These are phyloP conservation scores for Pachysandra terminalis DNA, from an alignment of 164 flowering plant genomes.

Conservation along the genomic window DNA sequence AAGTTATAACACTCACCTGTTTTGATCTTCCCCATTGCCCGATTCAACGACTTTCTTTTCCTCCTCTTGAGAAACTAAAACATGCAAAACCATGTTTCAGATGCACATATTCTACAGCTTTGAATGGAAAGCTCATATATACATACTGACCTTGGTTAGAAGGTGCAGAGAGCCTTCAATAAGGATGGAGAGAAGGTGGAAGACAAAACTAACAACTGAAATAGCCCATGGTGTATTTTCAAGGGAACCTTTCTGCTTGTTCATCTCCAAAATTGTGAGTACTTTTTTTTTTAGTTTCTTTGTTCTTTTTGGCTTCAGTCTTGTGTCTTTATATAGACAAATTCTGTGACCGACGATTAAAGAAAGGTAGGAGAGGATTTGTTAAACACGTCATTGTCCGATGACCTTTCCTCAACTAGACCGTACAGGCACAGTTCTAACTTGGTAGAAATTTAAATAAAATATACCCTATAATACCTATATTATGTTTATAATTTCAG, in stretches of 20 bases:
- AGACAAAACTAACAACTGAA: slow-evolving; percentile 44
- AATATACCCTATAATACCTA: no score
- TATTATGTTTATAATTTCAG: no score
- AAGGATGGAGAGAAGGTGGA: slow-evolving; percentile 36
- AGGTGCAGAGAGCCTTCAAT: slow-evolving; percentile 46
- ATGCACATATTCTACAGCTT: no score
- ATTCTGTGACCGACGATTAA: not conserved
- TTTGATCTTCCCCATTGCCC: slow-evolving; percentile 61
- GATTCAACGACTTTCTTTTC: slow-evolving; percentile 41
- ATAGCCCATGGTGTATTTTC: slow-evolving; percentile 66
- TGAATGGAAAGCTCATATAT: not conserved
- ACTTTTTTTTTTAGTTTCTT: not conserved
- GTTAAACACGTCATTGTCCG: not conserved
- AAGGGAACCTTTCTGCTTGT: slow-evolving; percentile 17
- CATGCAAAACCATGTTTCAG: not conserved
- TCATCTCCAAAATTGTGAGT: not conserved
- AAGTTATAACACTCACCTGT: slow-evolving; percentile 30
- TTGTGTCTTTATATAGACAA: not conserved
- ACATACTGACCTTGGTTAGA: slow-evolving; percentile 33
- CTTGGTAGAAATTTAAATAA: not conserved
- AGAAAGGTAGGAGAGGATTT: not conserved
- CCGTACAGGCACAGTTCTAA: not conserved
- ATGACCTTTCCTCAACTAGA: not conserved
- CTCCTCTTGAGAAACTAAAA: slow-evolving; percentile 22
- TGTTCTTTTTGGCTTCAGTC: not conserved